Conservation (phyloP, 1,139 yeast genomes). For the Diutina neorugosa region DNA sequence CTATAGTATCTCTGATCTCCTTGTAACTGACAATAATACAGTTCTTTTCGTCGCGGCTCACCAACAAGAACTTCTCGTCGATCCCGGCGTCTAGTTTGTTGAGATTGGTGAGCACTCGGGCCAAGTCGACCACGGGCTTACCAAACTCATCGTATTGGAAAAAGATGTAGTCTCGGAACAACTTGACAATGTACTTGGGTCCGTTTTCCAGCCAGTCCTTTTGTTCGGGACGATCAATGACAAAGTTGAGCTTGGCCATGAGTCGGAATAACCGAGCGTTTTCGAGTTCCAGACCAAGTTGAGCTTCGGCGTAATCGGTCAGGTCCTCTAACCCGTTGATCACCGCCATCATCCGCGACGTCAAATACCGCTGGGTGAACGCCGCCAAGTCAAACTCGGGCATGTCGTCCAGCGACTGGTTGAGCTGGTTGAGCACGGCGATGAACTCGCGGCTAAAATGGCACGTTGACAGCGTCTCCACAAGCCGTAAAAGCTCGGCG, state of each 20-base stretch:
- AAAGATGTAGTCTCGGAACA: constrained; percentile 79
- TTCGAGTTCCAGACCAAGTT: constrained; percentile 65
- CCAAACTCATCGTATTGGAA: constrained; percentile 58
- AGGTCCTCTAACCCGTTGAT: constrained; percentile 45
- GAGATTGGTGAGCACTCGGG: constrained; percentile 65
- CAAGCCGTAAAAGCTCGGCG: constrained; percentile 8
- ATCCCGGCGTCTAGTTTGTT: constrained; percentile 91
- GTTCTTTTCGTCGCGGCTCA: constrained; percentile 72
- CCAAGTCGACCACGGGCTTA: constrained; percentile 66
- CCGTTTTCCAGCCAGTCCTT: constrained; percentile 62
- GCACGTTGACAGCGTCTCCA: constrained; percentile 12
- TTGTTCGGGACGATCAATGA: constrained; percentile 65
- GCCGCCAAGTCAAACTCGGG: constrained; percentile 6
- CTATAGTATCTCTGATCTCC: constrained; percentile 66
- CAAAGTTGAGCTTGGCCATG: constrained; percentile 67
- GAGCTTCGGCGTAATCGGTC: constrained; percentile 56
- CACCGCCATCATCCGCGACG: constrained; percentile 28
- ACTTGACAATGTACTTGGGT: constrained; percentile 57
- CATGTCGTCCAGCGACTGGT: not conserved
- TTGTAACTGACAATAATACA: constrained; percentile 74
- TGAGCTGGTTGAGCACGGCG: constrained; percentile 8
- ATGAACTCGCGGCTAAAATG: constrained; percentile 16
- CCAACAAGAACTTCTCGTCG: constrained; percentile 69
- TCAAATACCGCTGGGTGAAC: constrained; percentile 15
- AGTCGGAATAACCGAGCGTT: constrained; percentile 80